A percentile compares a stretch with the other conserved stretches of the same genome.
Conservation (phyloP, 768 basidiomycete species). For the Phylloporus sp. region DNA sequence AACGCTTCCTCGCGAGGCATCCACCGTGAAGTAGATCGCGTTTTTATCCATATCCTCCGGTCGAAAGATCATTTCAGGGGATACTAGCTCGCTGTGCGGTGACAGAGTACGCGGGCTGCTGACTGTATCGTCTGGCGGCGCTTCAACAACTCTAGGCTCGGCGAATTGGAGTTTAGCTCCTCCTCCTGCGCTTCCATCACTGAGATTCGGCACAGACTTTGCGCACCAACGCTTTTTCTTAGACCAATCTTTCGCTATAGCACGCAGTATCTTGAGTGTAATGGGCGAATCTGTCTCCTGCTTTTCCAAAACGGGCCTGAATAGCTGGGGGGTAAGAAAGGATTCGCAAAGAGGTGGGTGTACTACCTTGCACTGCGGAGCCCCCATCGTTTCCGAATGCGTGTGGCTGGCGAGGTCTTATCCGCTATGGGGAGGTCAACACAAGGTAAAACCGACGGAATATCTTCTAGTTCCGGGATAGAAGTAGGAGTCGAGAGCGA, state of each 20-base stretch:
- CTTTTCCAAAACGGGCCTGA: conserved; percentile 13
- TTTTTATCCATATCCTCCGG: conserved; percentile 15
- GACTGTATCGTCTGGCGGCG: neutral
- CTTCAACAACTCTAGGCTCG: neutral
- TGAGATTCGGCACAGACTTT: conserved; percentile 25
- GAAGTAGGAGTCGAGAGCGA: conserved; percentile 12
- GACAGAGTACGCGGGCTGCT: neutral
- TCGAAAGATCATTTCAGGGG: neutral
- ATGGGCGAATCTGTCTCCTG: neutral
- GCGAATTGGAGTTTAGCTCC: neutral
- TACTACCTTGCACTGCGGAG: conserved; percentile 21
- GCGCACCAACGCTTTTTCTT: conserved; percentile 18
- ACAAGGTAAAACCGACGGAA: neutral
- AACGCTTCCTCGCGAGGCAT: conserved; percentile 22
- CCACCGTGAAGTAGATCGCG: conserved; percentile 29
- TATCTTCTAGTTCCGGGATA: conserved; percentile 7
- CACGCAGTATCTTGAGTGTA: conserved; percentile 5
- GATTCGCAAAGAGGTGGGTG: neutral
- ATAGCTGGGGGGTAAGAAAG: neutral
- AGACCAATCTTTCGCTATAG: conserved; percentile 15
- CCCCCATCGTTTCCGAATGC: conserved; percentile 12
- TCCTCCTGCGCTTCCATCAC: conserved; percentile 1
- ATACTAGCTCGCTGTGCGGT: neutral
- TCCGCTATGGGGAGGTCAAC: conserved; percentile 1
- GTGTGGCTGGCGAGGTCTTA: neutral